phyloP scores from a whole-genome alignment of 1,284 basidiomycete species.

The Pseudozyma hubeiensis region DNA sequence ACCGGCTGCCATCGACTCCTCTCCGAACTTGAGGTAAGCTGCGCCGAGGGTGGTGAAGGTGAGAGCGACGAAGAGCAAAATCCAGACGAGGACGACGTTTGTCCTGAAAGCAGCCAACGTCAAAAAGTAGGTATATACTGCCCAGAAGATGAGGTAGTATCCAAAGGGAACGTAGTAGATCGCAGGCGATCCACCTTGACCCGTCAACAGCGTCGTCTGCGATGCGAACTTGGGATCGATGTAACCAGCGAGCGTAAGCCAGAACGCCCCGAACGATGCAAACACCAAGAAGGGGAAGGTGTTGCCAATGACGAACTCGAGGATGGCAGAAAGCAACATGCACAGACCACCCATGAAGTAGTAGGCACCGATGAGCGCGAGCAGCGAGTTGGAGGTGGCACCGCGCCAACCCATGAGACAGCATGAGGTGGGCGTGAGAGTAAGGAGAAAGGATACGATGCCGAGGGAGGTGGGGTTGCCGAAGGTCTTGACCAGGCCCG shows the following conservation, averaged over 20 bases:
- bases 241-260: constrained; percentile 41
- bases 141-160: constrained; percentile 51
- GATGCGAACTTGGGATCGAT: constrained; percentile 34
- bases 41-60: constrained; percentile 41
- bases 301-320: constrained; percentile 56
- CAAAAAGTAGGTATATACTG: constrained; percentile 50
- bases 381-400: constrained; percentile 35
- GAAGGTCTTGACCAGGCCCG: constrained; percentile 49
- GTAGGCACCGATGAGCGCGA: constrained; percentile 40
- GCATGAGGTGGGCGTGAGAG: constrained; percentile 44
- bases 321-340: constrained; percentile 27
- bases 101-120: constrained; percentile 50
- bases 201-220: constrained; percentile 37
- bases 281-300: constrained; percentile 57
- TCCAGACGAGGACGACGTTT: constrained; percentile 55
- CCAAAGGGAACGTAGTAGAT: constrained; percentile 40
- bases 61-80: constrained; percentile 53
- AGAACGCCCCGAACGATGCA: constrained; percentile 51
- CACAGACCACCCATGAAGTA: constrained; percentile 48
- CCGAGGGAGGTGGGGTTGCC: constrained; percentile 55
- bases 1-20: constrained; percentile 5
- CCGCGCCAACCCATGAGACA: constrained; percentile 57
- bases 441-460: constrained; percentile 56
- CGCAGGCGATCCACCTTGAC: constrained; percentile 11
- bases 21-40: constrained; percentile 46